Conservation (phyloP, 768 basidiomycete genomes). For the Rhodotorula sphaerocarpa region DNA sequence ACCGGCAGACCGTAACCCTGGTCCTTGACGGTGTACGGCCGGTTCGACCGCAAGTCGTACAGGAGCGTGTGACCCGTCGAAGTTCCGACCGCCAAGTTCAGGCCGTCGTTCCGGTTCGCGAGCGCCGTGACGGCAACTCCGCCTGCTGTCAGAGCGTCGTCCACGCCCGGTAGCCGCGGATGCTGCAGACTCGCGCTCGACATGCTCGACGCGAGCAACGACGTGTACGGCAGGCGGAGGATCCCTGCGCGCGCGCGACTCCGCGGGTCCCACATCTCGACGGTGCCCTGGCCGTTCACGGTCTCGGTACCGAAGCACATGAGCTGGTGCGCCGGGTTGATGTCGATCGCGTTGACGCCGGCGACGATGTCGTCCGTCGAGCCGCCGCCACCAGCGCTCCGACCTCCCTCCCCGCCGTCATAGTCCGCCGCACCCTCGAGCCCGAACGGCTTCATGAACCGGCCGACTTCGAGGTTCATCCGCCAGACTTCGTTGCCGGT, state of each 20-base stretch:
- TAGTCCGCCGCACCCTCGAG: constrained; percentile 49
- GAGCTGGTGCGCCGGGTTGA: constrained; percentile 86
- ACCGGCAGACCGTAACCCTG: constrained; percentile 93
- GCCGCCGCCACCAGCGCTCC: constrained; percentile 43
- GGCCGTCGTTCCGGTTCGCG: constrained; percentile 72
- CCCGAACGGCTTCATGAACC: constrained; percentile 73
- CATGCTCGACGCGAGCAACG: constrained; percentile 24
- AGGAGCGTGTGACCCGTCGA: constrained; percentile 88
- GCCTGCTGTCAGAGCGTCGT: constrained; percentile 5
- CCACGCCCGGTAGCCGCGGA: constrained; percentile 31
- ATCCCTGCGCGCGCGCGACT: constrained; percentile 67
- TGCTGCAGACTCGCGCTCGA: constrained; percentile 29
- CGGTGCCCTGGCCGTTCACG: constrained; percentile 53
- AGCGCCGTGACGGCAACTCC: constrained; percentile 61
- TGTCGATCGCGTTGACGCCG: constrained; percentile 83
- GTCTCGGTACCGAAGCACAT: constrained; percentile 83
- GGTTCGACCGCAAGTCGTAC: constrained; percentile 81
- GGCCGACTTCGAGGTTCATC: constrained; percentile 88
- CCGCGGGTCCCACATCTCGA: constrained; percentile 94
- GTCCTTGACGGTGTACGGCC: constrained; percentile 80
- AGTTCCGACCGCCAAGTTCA: constrained; percentile 89
- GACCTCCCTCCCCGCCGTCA: constrained; percentile 45
- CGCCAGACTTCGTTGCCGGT: constrained; percentile 83
- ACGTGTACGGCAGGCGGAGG: constrained; percentile 49
- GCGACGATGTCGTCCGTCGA: constrained; percentile 49